phyloP scores from a whole-genome alignment of 139 green algal genomes.

The Chlorella vulgaris region DNA sequence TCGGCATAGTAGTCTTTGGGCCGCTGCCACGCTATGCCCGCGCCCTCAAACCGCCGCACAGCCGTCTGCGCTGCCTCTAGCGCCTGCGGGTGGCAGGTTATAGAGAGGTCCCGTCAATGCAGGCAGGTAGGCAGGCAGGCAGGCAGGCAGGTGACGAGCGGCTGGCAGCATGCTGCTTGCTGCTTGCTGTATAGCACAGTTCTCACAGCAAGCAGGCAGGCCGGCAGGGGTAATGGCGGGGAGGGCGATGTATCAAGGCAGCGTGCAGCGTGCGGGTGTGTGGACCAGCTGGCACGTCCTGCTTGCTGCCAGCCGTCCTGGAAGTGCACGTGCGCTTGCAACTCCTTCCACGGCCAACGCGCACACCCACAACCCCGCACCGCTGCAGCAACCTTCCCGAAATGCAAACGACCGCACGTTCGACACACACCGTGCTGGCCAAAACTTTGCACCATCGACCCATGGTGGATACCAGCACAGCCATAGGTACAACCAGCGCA shows the following conservation, averaged over 20 bases:
- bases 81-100: conserved; percentile 56
- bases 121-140: not conserved
- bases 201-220: not conserved
- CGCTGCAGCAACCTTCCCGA: too few species aligned
- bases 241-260: too few species aligned
- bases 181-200: not conserved
- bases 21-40: conserved; percentile 73
- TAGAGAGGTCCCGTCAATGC: not conserved
- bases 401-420: too few species aligned
- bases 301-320: not conserved
- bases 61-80: conserved; percentile 69
- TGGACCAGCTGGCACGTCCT: too few species aligned
- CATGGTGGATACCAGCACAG: too few species aligned
- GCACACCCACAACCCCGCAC: too few species aligned
- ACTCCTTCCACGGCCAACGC: too few species aligned
- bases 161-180: not conserved
- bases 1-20: conserved; percentile 97
- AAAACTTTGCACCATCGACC: not conserved
- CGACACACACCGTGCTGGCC: not conserved
- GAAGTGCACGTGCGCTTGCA: too few species aligned
- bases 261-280: too few species aligned
- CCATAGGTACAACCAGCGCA: not conserved
- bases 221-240: too few species aligned
- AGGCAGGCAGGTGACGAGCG: too few species aligned
- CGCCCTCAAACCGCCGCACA: conserved; percentile 70